Percentiles rank a stretch among this genome's conserved stretches.
phyloP scores from a whole-genome alignment of 1,284 basidiomycete species.

The Vanrija pseudolonga region DNA sequence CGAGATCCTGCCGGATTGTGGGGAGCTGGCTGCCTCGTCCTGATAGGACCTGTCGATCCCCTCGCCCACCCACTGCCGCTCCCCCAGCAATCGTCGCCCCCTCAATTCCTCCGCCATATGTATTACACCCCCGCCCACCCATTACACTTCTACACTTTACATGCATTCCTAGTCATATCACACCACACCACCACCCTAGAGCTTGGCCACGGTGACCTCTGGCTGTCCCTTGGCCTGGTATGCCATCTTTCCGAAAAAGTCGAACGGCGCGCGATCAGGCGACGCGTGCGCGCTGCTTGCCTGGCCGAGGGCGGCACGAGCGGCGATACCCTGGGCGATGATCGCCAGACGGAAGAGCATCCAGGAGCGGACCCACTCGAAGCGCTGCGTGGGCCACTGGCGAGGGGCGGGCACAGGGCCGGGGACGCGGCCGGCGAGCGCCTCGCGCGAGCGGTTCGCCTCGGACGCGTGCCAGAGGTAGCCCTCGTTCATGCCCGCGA shows the following conservation, averaged over 20 bases:
- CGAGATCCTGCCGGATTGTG: too few relatives aligned
- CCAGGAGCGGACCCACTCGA: constrained; percentile 41
- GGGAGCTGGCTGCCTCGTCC: too few relatives aligned
- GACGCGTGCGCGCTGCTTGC: constrained; percentile 74
- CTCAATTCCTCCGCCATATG: too few relatives aligned
- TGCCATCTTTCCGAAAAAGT: constrained; percentile 60
- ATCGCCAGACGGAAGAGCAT: constrained; percentile 63
- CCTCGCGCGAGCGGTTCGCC: constrained; percentile 1
- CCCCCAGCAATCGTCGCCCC: too few relatives aligned
- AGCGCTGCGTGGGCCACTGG: constrained; percentile 41
- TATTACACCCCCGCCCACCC: background rate
- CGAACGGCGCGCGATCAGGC: constrained; percentile 57
- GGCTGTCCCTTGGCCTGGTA: constrained; percentile 56
- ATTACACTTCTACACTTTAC: too few relatives aligned
- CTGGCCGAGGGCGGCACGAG: constrained; percentile 76
- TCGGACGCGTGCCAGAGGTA: constrained; percentile 21
- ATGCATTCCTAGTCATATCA: background rate
- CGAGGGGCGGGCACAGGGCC: background rate
- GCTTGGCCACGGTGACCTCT: constrained; percentile 31
- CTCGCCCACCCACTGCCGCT: too few relatives aligned
- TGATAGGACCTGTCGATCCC: too few relatives aligned
- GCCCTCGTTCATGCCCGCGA: constrained; percentile 41
- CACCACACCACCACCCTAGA: constrained; percentile 24
- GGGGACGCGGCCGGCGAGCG: background rate
- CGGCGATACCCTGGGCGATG: constrained; percentile 90